Evolutionary conservation across 2,329 filamentous ascomycete genomes (phyloP), one percentile per base, ranked within the genome.

Genomic region (Colletotrichum simmondsii): DNA sequence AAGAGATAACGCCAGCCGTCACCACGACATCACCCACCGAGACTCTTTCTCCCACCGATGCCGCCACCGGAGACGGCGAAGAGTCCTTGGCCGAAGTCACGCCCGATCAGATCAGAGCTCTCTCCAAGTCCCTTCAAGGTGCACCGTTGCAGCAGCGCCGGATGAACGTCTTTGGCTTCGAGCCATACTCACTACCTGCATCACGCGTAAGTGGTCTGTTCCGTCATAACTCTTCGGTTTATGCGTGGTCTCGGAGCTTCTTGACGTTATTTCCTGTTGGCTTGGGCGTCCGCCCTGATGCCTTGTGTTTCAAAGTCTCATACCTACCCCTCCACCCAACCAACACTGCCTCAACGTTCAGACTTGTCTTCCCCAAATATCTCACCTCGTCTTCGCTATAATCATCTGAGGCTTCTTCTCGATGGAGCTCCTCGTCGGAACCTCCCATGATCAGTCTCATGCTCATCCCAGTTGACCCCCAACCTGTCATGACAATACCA

Each of bases 131-230:
- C 28, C 86, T 97, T 30, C 93, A 95, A 75, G 91, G 91, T 74
- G 89, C 92, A 59, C 91, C 92, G 77, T 88, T 98, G 74, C 95
- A 98, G 84, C 93, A 95, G 77, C 89, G 91, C 70, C 91, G 95
- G 75, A 91, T 97, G 87, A 93, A 93, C 80, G 94, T 95, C 80
- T 97, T 95, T 83, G 92, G 93, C 56, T 98, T 95, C 79, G 95
- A 98, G 81, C 93, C 96, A 42, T 92, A 98, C 75, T 98, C 97
- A 46, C 87, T 98, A 65, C 96, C 97, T 49, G 88, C 90, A 37
- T 96, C 94, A 58, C 90, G 94, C 84, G 94, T 96, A 91, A 83
- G 93, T 89, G 53, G n/a, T 63, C 26, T 22, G 22, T 35, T 35
- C 59, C 42, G 65, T 60, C 37, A 54, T 28, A 30, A 56, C 60